Evolutionary conservation across 148 eudicot species (phyloP).

Genomic region (Fagopyrum tataricum): DNA sequence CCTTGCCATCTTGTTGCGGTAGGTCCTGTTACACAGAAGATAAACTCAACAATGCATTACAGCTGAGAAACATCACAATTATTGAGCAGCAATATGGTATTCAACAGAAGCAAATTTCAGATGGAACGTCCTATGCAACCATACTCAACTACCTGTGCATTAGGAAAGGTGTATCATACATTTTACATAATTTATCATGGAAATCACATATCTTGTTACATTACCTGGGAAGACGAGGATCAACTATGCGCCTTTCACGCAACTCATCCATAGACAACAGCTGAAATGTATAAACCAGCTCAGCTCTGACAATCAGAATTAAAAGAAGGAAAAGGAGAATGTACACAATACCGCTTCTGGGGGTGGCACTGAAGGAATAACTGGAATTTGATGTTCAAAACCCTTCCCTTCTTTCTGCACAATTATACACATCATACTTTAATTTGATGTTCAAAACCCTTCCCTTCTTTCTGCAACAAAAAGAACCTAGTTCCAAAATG

Average conservation of each 20-base stretch:
- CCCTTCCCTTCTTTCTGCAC: conserved; percentile 82
- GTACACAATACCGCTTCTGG: conserved; percentile 59
- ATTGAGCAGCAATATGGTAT: not conserved
- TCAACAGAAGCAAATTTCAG: not conserved
- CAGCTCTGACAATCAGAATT: not conserved
- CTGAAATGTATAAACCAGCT: conserved; percentile 24
- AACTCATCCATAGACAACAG: conserved; percentile 83
- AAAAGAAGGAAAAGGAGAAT: not conserved
- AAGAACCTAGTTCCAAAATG: not conserved
- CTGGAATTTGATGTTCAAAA: conserved; percentile 76
- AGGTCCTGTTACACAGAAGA: conserved; percentile 44
- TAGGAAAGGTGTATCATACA: not conserved
- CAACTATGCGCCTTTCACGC: conserved; percentile 69
- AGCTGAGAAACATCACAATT: not conserved
- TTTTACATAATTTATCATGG: not conserved
- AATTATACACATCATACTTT: conserved; percentile 28
- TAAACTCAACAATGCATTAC: conserved; percentile 4
- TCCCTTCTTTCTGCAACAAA: conserved; percentile 57
- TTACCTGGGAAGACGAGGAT: conserved; percentile 93
- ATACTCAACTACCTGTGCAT: not conserved
- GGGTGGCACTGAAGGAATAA: conserved; percentile 70
- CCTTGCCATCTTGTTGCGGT: conserved; percentile 82
- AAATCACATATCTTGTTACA: not conserved
- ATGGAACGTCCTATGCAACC: not conserved
- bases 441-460: conserved; percentile 84